These are phyloP conservation scores for Saccharomyces pastorianus DNA, from an alignment of 1,139 yeast species.

Conservation along the genomic window DNA sequence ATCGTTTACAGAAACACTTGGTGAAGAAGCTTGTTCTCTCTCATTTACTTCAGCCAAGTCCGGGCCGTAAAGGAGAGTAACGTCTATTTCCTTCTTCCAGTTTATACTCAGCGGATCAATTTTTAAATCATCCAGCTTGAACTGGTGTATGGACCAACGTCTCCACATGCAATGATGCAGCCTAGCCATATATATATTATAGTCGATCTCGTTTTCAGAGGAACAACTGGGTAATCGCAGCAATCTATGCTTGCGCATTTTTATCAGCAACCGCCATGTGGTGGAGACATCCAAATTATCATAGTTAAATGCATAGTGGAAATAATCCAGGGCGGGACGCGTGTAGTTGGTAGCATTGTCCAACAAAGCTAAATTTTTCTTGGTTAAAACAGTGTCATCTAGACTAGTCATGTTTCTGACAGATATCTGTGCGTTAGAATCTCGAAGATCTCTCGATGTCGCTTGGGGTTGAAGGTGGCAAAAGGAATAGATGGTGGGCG, in stretches of 20 bases:
- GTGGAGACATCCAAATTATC: constrained; percentile 16
- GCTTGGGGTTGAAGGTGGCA: too few species aligned
- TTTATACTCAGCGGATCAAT: constrained; percentile 25
- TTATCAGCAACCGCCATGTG: constrained; percentile 22
- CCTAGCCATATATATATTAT: constrained; percentile 24
- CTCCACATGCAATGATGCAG: constrained; percentile 30
- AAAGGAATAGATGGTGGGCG: too few species aligned
- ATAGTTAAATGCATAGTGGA: constrained; percentile 18
- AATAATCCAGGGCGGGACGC: constrained; percentile 27
- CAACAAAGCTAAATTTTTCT: constrained; percentile 25
- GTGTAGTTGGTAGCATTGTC: constrained; percentile 29
- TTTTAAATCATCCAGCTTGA: constrained; percentile 12
- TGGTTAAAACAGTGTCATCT: constrained; percentile 27
- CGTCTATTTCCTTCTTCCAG: constrained; percentile 30
- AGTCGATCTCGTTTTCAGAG: constrained; percentile 25
- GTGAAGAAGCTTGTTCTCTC: neutral
- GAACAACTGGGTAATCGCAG: constrained; percentile 29
- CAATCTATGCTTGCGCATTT: constrained; percentile 26
- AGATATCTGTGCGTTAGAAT: neutral
- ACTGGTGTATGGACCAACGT: constrained; percentile 26
- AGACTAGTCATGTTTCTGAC: constrained; percentile 16
- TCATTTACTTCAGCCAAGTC: constrained; percentile 12
- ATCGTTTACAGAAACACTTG: neutral
- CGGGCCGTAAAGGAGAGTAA: constrained; percentile 30
- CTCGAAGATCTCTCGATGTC: neutral